These are phyloP conservation scores for Fusarium begoniae DNA, from an alignment of 2,329 filamentous ascomycete species.

Conservation along the genomic window DNA sequence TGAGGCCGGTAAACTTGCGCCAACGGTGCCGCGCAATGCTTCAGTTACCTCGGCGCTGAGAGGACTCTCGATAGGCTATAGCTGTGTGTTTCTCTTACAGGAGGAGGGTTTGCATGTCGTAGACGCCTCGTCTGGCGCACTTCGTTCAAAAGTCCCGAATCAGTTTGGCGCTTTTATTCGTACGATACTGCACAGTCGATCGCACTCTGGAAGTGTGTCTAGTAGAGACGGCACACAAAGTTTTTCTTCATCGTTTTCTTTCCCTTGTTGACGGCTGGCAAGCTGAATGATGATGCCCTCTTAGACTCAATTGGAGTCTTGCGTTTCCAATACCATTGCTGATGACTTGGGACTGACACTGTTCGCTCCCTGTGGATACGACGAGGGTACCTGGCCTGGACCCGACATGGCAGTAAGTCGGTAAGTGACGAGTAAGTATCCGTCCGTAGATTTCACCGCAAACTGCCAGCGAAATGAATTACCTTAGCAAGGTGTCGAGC, in stretches of 20 bases:
- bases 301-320: not conserved
- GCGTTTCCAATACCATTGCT: not conserved
- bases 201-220: slow-evolving; percentile 13
- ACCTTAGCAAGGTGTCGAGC: not conserved
- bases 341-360: not conserved
- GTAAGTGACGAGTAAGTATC: slow-evolving; percentile 33
- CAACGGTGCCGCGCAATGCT: slow-evolving; percentile 29
- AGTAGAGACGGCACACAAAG: slow-evolving; percentile 10
- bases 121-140: slow-evolving; percentile 25
- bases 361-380: slow-evolving; percentile 34
- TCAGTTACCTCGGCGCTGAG: slow-evolving; percentile 24
- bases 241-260: slow-evolving; percentile 11
- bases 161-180: slow-evolving; percentile 14
- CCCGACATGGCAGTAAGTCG: slow-evolving; percentile 25
- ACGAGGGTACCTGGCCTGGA: slow-evolving; percentile 29
- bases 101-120: slow-evolving; percentile 33
- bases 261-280: not conserved
- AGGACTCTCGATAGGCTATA: slow-evolving; percentile 10
- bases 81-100: slow-evolving; percentile 26
- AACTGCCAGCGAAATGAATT: slow-evolving; percentile 25
- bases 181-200: slow-evolving; percentile 19
- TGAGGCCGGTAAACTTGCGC: slow-evolving; percentile 34
- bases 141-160: slow-evolving; percentile 23
- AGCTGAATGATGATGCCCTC: slow-evolving; percentile 14
- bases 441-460: slow-evolving; percentile 29